Evolutionary conservation across 345 rosid genomes (phyloP), one percentile per base, ranked within the genome.

Genomic region (Ceriops tagal): DNA sequence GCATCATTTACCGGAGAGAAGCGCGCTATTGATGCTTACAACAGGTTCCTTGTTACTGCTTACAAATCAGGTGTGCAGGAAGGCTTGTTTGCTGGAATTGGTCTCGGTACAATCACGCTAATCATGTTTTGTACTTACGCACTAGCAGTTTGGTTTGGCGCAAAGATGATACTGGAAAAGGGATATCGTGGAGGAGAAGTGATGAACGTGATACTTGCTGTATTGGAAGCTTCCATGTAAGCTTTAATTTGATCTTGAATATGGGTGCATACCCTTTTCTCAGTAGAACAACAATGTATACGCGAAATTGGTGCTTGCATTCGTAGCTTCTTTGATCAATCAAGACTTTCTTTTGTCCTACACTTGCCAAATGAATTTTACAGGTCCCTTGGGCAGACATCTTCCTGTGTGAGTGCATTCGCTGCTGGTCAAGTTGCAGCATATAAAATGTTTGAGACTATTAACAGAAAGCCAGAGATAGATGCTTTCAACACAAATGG

Each of bases 381-480:
- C 78, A 92, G 98, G 98, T 88, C 96, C 5, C 72, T 92, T 5
- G 98, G 98, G n/a, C 67, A 76, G 61, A 62, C 75, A 55, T 76
- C 75, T 5, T 75, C 75, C 1, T 76, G 64, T 46, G 5, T 71
- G 53, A 71, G 28, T 20, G 65, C 79, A 22, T 76, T 76, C 13
- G 75, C 75, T 16, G 62, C 79, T n/a, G 79, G 79, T 28, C 75
- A 46, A 52, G 64, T 75, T 11, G 79, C 79, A 59, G 79, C 79
- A 19, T 75, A 52, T 21, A 75, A 70, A 56, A 84, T 84, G 87
- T 84, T 84, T 24, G 82, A 81, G 60, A 77, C 85, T 0, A 84
- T 84, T 21, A 28, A 68, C 20, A 81, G 87, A 47, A 75, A 62
- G 68, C 83, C 87, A 10, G 73, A 79, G 28, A 84, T 84, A 24